Evolutionary conservation across 164 flowering plant genomes (phyloP), one percentile per base, ranked within the genome.

Genomic region (Umbilicus rupestris): DNA sequence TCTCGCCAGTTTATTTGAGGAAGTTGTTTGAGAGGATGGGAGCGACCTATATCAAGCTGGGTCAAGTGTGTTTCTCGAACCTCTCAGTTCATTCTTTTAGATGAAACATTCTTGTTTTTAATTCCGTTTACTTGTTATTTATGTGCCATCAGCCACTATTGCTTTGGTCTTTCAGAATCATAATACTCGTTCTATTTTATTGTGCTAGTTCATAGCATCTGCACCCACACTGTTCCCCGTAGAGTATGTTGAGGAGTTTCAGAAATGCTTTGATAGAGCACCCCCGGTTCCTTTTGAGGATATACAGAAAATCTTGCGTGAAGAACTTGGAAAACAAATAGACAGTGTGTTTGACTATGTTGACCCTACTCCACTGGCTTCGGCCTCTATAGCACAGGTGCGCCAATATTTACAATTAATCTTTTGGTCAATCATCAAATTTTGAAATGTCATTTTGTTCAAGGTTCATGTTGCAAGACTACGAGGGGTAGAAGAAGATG

Each of bases 351-450:
- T 87, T 73, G 97, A 88, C 73, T 88, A 83, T 78, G 80, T 93
- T 66, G 94, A 93, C 78, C 96, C 96, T 8, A 84, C 80, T 3
- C 98, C 98, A 15, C n/a, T 93, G 78, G 98, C 98, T 66, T 90
- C 98, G n/a, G 98, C 98, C 68, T 93, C 97, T 14, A 83, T 93
- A 76, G 98, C 97, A 42, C 98, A 93, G 94, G 98, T 92, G 45
- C 60, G 49, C 42, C 45, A 42, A 42, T 39, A 7, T 41, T 26
- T 6, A 19, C 20, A 7, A 17, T 22, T 65, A 20, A 19, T 66
- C 30, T 9, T 30, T 46, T 31, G 22, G 30, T 29, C 29, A 63
- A 19, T 22, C 28, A 19, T 44, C 11, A 22, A 73, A 45, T 20
- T 63, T 26, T 73, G 39, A 22, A 19, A 31, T 39, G 3, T 24